Evolutionary conservation across 140 eudicot species (phyloP).

Genomic region (Oenanthe javanica): DNA sequence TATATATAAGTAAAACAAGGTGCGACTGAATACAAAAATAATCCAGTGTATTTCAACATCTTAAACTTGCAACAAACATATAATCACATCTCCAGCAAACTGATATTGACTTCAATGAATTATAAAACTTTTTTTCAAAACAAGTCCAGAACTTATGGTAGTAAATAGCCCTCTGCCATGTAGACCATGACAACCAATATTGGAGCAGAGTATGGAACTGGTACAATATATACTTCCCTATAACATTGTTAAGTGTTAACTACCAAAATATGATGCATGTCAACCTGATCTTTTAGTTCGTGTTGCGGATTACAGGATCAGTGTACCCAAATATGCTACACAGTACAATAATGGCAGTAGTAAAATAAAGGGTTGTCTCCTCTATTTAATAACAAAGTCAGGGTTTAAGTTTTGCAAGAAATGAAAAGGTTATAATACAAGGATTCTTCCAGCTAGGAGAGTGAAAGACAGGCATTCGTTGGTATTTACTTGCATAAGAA

Average conservation of each 20-base stretch:
- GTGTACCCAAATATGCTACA: too few species aligned
- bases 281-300: too few species aligned
- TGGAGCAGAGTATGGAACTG: too few species aligned
- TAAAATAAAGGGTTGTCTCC: background rate
- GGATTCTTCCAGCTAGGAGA: background rate
- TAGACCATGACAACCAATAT: too few species aligned
- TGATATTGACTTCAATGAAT: background rate
- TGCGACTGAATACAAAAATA: background rate
- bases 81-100: background rate
- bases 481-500: background rate
- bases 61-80: background rate
- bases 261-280: too few species aligned
- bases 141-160: background rate
- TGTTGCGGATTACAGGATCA: too few species aligned
- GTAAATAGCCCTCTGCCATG: background rate
- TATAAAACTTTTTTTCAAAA: background rate
- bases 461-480: background rate
- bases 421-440: background rate
- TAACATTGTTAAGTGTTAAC: too few species aligned
- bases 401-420: background rate
- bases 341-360: background rate
- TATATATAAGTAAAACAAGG: background rate
- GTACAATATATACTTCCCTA: too few species aligned
- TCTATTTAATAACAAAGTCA: background rate
- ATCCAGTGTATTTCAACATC: background rate